A percentile compares a stretch with the other conserved stretches of the same genome.
phyloP scores from a whole-genome alignment of 257 asterid species.

The Phtheirospermum japonicum region DNA sequence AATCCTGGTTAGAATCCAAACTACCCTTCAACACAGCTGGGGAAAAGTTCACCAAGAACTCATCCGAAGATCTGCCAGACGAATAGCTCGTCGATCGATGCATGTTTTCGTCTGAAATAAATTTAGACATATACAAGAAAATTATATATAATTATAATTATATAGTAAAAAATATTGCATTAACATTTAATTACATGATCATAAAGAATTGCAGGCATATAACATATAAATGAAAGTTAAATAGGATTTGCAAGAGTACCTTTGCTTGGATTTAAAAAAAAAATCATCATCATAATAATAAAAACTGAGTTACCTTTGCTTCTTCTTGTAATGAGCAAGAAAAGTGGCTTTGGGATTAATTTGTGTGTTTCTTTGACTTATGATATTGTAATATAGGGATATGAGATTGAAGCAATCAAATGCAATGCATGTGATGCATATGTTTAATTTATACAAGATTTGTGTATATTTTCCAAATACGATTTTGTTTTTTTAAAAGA shows the following conservation, averaged over 20 bases:
- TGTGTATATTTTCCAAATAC: not conserved
- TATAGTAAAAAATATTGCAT: not conserved
- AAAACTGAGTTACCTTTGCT: conserved; percentile 36
- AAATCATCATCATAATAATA: not conserved
- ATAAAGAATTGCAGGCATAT: no score
- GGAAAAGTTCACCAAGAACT: conserved; percentile 42
- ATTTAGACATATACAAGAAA: conserved; percentile 13
- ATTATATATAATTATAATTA: not conserved
- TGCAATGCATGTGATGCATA: conserved; percentile 27
- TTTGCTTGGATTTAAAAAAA: not conserved
- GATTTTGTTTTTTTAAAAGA: not conserved
- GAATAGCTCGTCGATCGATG: conserved; percentile 49
- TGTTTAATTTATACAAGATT: conserved; percentile 13
- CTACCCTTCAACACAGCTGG: conserved; percentile 23
- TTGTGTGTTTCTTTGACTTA: no score
- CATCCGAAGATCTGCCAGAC: conserved; percentile 40
- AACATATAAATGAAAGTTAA: no score
- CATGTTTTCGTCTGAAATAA: conserved; percentile 31
- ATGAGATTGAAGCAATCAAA: conserved; percentile 28
- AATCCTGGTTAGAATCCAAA: conserved; percentile 23
- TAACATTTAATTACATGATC: no score
- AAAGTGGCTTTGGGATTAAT: conserved; percentile 19
- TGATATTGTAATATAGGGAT: not conserved
- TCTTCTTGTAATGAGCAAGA: conserved; percentile 17
- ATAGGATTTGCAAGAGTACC: not conserved